phyloP scores from a whole-genome alignment of 257 asterid genomes.

The Penstemon barbatus region DNA sequence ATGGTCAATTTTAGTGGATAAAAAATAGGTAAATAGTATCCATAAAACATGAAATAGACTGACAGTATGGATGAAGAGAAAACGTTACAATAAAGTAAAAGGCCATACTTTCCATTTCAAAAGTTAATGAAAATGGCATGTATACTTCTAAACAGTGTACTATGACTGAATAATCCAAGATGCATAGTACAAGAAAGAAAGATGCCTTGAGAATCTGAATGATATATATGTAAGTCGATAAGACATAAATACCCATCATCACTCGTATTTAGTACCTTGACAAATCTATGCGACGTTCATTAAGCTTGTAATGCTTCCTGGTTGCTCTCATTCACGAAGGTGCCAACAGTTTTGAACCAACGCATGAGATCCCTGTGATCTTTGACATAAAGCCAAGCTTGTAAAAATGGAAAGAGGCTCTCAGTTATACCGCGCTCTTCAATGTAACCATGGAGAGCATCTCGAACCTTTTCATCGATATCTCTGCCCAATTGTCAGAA shows the following conservation, averaged over 20 bases:
- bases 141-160: no score
- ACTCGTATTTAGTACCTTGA: neutral
- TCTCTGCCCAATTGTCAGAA: conserved; percentile 46
- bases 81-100: no score
- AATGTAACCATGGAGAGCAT: conserved; percentile 61
- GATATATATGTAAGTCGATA: no score
- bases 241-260: neutral
- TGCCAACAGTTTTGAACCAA: conserved; percentile 63
- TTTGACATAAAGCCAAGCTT: conserved; percentile 99
- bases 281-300: neutral
- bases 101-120: no score
- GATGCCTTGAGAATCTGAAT: no score
- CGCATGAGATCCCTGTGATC: conserved; percentile 77
- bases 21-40: no score
- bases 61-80: no score
- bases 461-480: conserved; percentile 62
- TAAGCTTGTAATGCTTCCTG: conserved; percentile 36
- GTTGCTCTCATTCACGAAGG: conserved; percentile 41
- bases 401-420: conserved; percentile 77
- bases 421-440: conserved; percentile 86
- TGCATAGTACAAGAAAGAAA: no score
- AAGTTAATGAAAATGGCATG: no score
- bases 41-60: no score
- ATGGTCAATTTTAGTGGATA: no score
- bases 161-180: no score